Base-by-base conservation (phyloP, 106 monocot genomes). In the Acorus calamus region DNA sequence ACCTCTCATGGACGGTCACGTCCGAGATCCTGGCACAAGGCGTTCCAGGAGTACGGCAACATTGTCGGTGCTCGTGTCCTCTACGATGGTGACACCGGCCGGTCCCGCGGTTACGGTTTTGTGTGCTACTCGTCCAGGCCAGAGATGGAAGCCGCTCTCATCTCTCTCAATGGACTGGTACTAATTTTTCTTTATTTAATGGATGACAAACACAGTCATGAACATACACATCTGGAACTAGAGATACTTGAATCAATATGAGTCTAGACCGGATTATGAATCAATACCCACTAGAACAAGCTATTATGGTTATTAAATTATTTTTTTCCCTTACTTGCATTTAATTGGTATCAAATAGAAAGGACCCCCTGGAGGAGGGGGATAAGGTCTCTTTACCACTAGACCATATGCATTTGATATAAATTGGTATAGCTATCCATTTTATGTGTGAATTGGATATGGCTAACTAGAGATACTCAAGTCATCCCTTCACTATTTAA, bases 1-100 rank as follows among this genome's bases (percentile, higher is more conserved):
- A 94, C 52, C 81, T 94, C 0, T 79, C 94, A 0, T 94, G 94
- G 94, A 71, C 86, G 2, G 90, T 90, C 14, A 90, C 94, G 11
- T 73, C 86, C 3, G 84, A 90, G 62, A 74, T 46, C 64, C 64
- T 94, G 42, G 77, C 71, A n/a, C 44, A 42, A 78, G 28, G 66
- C 69, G 52, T 94, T 94, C 45, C 71, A 82, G 46, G 75, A 82
- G 50, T 84, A 84, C 11, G 94, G 86, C 4, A 79, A 89, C 3
- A 77, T 94, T 53, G 81, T 94, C 13, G 89, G 89, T 8, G 86
- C 89, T 51, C 73, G 89, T 2, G 89, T 94, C 7, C 81, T 94
- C 4, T 86, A 81, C 53, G 89, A 94, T 47, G 94, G 94, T 3
- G 89, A 94, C 52, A 84, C 89, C 2, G 90, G 94, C 0, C 67